A percentile compares a stretch with the other conserved stretches of the same genome.
Evolutionary conservation across 805 yeast genomes (phyloP).

Genomic region (Candida caryicola): DNA sequence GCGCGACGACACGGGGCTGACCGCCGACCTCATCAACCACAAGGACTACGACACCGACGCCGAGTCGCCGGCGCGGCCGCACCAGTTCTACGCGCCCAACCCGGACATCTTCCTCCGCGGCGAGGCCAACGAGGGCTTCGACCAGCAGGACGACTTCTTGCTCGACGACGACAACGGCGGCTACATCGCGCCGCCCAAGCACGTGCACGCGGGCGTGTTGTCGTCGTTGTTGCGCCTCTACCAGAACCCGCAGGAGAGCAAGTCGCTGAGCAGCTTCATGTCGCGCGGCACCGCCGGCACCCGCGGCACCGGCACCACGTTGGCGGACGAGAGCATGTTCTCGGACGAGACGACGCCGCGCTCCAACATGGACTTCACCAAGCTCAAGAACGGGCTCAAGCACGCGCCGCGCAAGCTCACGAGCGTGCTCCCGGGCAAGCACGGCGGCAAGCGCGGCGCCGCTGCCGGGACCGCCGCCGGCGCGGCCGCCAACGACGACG

Average conservation of each 20-base stretch:
- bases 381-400: constrained; percentile 29
- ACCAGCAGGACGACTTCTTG: constrained; percentile 25
- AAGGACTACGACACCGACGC: constrained; percentile 3
- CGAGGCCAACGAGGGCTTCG: constrained; percentile 23
- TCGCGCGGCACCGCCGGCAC: constrained; percentile 17
- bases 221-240: constrained; percentile 74
- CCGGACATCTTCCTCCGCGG: constrained; percentile 42
- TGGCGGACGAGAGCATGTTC: constrained; percentile 20
- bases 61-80: constrained; percentile 1
- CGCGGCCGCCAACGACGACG: constrained; percentile 11
- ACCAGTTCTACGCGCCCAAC: constrained; percentile 36
- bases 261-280: constrained; percentile 24
- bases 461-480: background rate
- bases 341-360: constrained; percentile 3
- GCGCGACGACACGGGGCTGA: constrained; percentile 1
- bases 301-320: constrained; percentile 15
- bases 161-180: constrained; percentile 31
- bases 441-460: constrained; percentile 8
- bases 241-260: constrained; percentile 41
- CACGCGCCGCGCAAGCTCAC: constrained; percentile 25
- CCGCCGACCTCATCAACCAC: constrained; percentile 2
- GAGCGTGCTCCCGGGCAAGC: constrained; percentile 12
- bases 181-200: constrained; percentile 42
- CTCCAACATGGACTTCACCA: constrained; percentile 19
- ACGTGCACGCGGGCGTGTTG: constrained; percentile 81